Conservation (phyloP, 768 basidiomycete genomes). For the Leccinum subtestaceum region DNA sequence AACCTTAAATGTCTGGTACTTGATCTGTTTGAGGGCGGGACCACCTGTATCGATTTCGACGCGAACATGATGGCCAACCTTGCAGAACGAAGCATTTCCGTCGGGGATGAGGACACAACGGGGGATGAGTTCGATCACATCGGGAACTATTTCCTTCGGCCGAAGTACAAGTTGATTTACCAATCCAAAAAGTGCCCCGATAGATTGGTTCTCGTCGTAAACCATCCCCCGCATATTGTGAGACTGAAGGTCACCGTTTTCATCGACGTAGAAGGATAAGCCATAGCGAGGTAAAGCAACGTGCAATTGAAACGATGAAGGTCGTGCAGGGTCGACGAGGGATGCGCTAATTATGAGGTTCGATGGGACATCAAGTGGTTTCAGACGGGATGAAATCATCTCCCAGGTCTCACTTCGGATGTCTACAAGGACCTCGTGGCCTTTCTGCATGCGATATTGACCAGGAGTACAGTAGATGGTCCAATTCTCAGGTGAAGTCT, state of each 20-base stretch:
- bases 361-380: conserved; percentile 7
- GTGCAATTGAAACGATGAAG: conserved; percentile 14
- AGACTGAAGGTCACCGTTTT: conserved; percentile 34
- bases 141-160: conserved; percentile 6
- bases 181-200: conserved; percentile 45
- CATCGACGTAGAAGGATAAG: conserved; percentile 38
- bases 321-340: background rate
- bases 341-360: conserved; percentile 19
- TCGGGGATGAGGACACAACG: conserved; percentile 37
- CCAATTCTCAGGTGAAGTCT: conserved; percentile 21
- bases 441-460: background rate
- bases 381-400: conserved; percentile 18
- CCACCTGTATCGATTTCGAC: conserved; percentile 4
- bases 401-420: conserved; percentile 23
- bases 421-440: conserved; percentile 17
- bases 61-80: conserved; percentile 8
- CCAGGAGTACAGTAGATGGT: conserved; percentile 7
- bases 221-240: conserved; percentile 38
- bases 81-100: conserved; percentile 18
- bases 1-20: conserved; percentile 30
- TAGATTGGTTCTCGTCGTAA: conserved; percentile 38
- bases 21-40: background rate
- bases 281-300: conserved; percentile 38
- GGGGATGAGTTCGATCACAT: background rate
- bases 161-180: conserved; percentile 39